Conservation (phyloP, 352 stramenopile genomes). For the Blastocystis sp. region DNA sequence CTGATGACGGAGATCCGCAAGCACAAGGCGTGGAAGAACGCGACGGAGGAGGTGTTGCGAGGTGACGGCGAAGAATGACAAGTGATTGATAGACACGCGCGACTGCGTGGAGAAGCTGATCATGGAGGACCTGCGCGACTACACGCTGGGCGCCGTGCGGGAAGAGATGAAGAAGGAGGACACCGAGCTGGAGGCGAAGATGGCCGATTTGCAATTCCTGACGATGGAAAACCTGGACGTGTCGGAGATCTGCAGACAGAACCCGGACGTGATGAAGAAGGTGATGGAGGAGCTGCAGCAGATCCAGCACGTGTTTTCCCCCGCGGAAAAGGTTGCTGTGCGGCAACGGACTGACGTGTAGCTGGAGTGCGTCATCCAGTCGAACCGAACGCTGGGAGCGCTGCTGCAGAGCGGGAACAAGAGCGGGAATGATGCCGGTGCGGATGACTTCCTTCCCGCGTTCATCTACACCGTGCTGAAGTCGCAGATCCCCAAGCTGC, state of each 20-base stretch:
- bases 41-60: not conserved
- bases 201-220: conserved; percentile 81
- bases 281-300: conserved; percentile 82
- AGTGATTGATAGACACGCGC: conserved; percentile 72
- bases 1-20: conserved; percentile 61
- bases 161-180: conserved; percentile 79
- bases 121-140: conserved; percentile 82
- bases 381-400: conserved; percentile 45
- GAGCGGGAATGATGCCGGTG: conserved; percentile 68
- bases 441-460: conserved; percentile 85
- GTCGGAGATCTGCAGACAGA: conserved; percentile 82
- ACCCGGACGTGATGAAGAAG: conserved; percentile 79
- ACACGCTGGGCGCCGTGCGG: conserved; percentile 79
- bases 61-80: not conserved
- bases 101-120: conserved; percentile 86
- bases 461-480: conserved; percentile 88
- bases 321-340: conserved; percentile 84
- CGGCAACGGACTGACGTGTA: conserved; percentile 72
- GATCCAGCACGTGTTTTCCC: conserved; percentile 82
- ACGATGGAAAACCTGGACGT: conserved; percentile 84
- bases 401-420: conserved; percentile 45
- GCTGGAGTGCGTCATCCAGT: conserved; percentile 59
- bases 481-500: conserved; percentile 80
- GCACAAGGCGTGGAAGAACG: conserved; percentile 55
- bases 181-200: conserved; percentile 76